phyloP scores from a whole-genome alignment of 2,329 filamentous ascomycete genomes.

The Penicillium oxalicum region DNA sequence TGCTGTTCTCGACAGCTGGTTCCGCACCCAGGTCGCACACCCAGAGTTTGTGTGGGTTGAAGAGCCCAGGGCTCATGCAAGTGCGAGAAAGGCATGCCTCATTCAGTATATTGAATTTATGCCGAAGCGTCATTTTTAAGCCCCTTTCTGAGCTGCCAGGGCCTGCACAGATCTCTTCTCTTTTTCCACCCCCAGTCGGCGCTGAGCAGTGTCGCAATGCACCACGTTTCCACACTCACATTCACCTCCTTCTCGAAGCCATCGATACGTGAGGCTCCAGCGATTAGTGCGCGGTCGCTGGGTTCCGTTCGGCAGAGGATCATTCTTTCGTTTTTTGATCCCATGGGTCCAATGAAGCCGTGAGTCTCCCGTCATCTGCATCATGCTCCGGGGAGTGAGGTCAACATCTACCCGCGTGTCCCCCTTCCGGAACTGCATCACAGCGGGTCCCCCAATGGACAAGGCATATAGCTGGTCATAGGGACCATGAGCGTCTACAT shows the following conservation, averaged over 20 bases:
- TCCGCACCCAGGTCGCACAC: no score
- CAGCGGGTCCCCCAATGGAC: conserved; percentile 27
- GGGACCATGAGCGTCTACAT: conserved; percentile 53
- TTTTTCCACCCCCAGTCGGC: conserved; percentile 42
- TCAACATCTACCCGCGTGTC: conserved; percentile 42
- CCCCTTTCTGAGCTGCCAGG: conserved; percentile 8
- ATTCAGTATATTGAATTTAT: not conserved
- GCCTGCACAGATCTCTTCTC: conserved; percentile 39
- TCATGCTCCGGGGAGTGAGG: conserved; percentile 46
- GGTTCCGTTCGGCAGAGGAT: conserved; percentile 43
- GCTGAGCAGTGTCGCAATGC: conserved; percentile 50
- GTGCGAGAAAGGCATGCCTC: no score
- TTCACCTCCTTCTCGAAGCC: conserved; percentile 41
- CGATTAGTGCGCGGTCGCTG: conserved; percentile 41
- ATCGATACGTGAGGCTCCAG: conserved; percentile 54
- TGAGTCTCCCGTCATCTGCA: conserved; percentile 47
- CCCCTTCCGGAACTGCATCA: conserved; percentile 29
- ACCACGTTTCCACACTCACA: conserved; percentile 49
- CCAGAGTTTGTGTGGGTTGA: no score
- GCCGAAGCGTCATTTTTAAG: not conserved
- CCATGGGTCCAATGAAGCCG: conserved; percentile 53
- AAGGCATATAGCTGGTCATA: conserved; percentile 36
- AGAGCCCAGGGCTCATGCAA: no score
- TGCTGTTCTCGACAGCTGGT: no score
- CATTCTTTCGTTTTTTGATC: conserved; percentile 51